Base-by-base conservation (phyloP, 257 asterid genomes). In the Fraxinus americana region DNA sequence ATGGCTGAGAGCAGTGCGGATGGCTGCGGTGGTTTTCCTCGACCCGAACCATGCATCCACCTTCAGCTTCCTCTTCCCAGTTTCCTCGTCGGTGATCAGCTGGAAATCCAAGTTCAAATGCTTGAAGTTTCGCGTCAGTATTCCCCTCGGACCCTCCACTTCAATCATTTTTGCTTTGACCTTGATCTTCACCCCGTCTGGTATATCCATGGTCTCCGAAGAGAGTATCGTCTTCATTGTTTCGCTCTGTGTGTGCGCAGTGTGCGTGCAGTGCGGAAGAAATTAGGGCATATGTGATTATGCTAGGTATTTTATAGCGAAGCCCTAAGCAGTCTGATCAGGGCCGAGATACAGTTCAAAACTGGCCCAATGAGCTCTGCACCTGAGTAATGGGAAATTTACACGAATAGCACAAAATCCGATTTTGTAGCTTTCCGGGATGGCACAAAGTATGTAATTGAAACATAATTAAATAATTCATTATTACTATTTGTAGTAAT, bases 91-190 rank as follows among this genome's bases (percentile, higher is more conserved):
- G n/a, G 88, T 90, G 43, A 80, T 87, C 2, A 92, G 92, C 86
- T 91, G 92, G 78, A 92, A 92, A 74, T 92, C 98, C 36, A 92
- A 92, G 48, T 91, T 92, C 77, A 92, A 63, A 27, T 92, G 98
- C 89, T 91, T 90, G 87, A 92, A 91, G 36, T 90, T 78, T 11
- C 90, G 88, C 1, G 89, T 67, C 8, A 92, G 92, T 82, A 78
- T 91, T 1, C 98, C 98, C 72, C 97, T 87, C 11, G 98, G 98
- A 2, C 98, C 98, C 75, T 86, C 94, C 1, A 92, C 98, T 38
- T 87, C 90, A 74, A 92, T 91, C 78, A 83, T 77, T 79, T 92
- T 92, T 1, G 97, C 97, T 68, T 89, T 86, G 63, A 92, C 92
- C 83, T 83, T 91, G 84, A 91, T 91, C 80, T 87, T 87, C 25